Base-by-base conservation (phyloP, 2,329 filamentous ascomycete species). In the Aquanectria penicillioides region DNA sequence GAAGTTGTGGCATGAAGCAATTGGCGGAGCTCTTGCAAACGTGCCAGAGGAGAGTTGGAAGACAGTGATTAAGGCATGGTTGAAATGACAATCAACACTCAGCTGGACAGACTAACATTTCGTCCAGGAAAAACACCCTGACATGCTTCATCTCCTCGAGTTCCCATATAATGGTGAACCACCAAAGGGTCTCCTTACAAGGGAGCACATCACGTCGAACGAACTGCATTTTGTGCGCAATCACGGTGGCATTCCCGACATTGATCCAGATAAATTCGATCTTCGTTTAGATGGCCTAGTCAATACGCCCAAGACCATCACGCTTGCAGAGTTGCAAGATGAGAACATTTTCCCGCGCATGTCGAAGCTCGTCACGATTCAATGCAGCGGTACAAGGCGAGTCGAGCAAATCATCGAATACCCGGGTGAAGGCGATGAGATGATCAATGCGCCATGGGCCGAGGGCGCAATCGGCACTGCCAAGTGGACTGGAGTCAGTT, bases 381-480 rank as follows among this genome's bases (percentile, higher is more conserved):
- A 91, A 69, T 92, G 89, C 70, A 86, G 83, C 1, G 89, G 89
- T 7, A 91, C 88, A 0, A 83, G 89, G 2, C 86, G 89, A 3
- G 83, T 90, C 38, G 89, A 91, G 70, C 89, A 91, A 69, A 91
- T 91, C 36, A 69, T 75, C 25, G 74, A 85, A 49, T 91, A 90
- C 61, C 81, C 86, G 0, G 89, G 89, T 13, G 84, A 91, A 37
- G 89, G 89, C 5, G 87, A 90, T 63, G 87, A 90, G 62, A 73
- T 84, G 20, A 80, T 80, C 36, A 80, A 80, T 63, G 80, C 80
- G 0, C 80, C 81, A 0, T 89, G 87, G 87, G 86, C 81, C 0
- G 87, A 89, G 69, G 88, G 89, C 13, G 89, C 88, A 1, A 91
- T 91, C 33, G 84, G 87, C 1, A 90, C 87, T 0, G 87, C 89